Evolutionary conservation across 257 asterid genomes (phyloP).

Genomic region (Solanum bukasovii): DNA sequence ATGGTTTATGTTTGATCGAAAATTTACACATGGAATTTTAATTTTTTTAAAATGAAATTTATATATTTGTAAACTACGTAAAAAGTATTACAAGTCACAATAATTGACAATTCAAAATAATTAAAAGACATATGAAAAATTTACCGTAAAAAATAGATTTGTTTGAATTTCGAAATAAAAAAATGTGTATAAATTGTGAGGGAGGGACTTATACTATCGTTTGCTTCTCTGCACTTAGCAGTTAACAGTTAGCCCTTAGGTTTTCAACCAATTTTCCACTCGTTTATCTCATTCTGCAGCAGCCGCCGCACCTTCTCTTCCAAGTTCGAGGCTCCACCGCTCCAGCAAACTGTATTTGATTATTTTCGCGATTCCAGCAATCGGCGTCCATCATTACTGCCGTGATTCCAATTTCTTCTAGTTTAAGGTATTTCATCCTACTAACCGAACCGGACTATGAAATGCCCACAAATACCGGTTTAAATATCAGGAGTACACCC

Average conservation of each 20-base stretch:
- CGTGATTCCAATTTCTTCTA: no score
- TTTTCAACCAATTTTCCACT: not conserved
- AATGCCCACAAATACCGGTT: not conserved
- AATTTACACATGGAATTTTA: no score
- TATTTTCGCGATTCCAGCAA: not conserved
- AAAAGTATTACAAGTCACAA: no score
- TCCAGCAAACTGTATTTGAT: not conserved
- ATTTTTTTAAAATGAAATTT: no score
- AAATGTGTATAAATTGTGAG: no score
- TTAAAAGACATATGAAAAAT: no score
- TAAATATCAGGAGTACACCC: not conserved
- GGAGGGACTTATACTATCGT: no score
- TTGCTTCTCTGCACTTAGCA: not conserved
- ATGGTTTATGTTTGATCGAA: no score
- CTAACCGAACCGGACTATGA: not conserved
- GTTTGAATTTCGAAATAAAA: no score
- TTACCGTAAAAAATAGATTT: fast-evolving
- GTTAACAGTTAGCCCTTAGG: not conserved
- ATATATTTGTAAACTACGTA: no score
- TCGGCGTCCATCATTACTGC: not conserved
- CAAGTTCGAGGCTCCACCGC: not conserved
- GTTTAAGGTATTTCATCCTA: not conserved
- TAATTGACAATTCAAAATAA: no score
- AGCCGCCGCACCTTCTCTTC: not conserved
- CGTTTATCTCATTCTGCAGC: not conserved